phyloP scores from a whole-genome alignment of 192 early-diverging fungal species.

The Radiomyces spectabilis region DNA sequence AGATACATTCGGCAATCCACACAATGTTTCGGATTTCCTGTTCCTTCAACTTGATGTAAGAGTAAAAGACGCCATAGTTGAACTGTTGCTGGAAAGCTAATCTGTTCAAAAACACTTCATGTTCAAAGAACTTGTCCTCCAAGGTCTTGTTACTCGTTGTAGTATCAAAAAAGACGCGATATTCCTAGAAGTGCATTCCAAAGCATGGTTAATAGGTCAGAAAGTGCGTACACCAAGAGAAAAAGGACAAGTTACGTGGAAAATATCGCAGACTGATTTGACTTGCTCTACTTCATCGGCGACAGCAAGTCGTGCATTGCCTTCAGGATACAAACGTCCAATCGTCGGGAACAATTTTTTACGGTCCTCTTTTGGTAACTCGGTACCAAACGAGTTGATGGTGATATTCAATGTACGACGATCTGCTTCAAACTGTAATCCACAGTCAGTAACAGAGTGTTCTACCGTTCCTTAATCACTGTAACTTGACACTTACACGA shows the following conservation, averaged over 20 bases:
- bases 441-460: neutral
- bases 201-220: too few species aligned
- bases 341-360: conserved; percentile 87
- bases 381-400: conserved; percentile 98
- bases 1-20: conserved; percentile 98
- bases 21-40: conserved; percentile 98
- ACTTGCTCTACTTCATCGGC: conserved; percentile 96
- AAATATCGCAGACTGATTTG: conserved; percentile 72
- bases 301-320: conserved; percentile 68
- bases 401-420: conserved; percentile 98
- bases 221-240: too few species aligned
- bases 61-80: conserved; percentile 92
- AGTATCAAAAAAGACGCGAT: conserved; percentile 77
- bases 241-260: conserved; percentile 48
- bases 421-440: conserved; percentile 88
- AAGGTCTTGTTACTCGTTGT: conserved; percentile 52
- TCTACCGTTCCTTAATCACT: neutral
- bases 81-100: conserved; percentile 93
- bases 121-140: conserved; percentile 93
- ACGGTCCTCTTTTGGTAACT: conserved; percentile 95
- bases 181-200: too few species aligned
- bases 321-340: conserved; percentile 92
- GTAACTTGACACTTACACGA: conserved; percentile 40
- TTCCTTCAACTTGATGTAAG: conserved; percentile 94
- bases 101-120: conserved; percentile 93